Base-by-base conservation (phyloP, 306 rosid species). In the Pterocarpus macrocarpus region DNA sequence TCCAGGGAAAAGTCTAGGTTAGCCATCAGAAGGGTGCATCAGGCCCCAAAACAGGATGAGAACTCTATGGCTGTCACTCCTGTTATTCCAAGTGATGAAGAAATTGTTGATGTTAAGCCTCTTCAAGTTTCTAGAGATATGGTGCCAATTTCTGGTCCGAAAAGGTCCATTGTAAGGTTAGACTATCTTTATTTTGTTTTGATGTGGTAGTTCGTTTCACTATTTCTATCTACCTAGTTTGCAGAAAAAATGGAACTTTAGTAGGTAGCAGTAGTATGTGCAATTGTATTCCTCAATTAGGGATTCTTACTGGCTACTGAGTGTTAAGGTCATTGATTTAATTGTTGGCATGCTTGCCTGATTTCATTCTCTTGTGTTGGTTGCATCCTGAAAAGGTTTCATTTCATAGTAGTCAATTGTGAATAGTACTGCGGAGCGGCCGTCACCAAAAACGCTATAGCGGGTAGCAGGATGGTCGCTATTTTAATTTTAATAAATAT, bases 1-100 rank as follows among this genome's bases (percentile, higher is more conserved):
- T 95, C 97, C 43, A 83, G 99, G 78, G 99, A 93, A 36, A 91
- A 90, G 86, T 89, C 96, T 65, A 88, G 87, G 81, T 82, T 90
- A 56, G 88, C 97, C 33, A 67, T 82, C 71, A 90, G 79, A 86
- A 93, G 94, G 85, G 81, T 73, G 65, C 94, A 88, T 53, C 91
- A 81, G 32, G 67, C 83, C 80, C 77, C 89, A 67, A 93, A 74
- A 85, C 92, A 89, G 11, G 99, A 95, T 16, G 99, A 91, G 56
- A 90, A 71, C 77, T 7, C 87, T 36, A 44, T 65, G 78, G 59
- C 85, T 72, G 59, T 58, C 61, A 39, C 80, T 84, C 73, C 63
- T 84, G 83, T 15, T 76, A 82, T 32, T 85, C 94, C 87, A 9
- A 95, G 99, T 30, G 99, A 95, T 56, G 99, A 95, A 56, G 99